Evolutionary conservation across 139 green algal species (phyloP), one percentile per base, ranked within the genome.

Genomic region (Chlamydomonas schloesseri): DNA sequence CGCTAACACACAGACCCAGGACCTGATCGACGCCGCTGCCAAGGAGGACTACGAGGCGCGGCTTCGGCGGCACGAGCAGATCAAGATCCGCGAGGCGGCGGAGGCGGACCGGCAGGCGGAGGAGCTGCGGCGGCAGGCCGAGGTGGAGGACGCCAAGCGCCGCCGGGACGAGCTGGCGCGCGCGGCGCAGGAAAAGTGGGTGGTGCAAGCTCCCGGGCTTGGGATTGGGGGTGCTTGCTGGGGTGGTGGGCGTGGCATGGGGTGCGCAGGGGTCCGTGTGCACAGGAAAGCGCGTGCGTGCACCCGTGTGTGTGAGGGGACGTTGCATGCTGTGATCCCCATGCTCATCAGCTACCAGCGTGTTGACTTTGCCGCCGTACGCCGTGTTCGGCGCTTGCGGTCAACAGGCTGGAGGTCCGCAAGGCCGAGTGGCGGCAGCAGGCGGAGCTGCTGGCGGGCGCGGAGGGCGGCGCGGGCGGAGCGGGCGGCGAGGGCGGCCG

Each of bases 391-490:
- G n/a, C n/a, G n/a, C n/a, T n/a, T n/a, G n/a, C n/a, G n/a, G n/a
- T n/a, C n/a, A n/a, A n/a, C 58, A 89, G 85, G 42, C 76, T 82
- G 69, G 85, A 89, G 76, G 62, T 42, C 42, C 69, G 75, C 29
- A 89, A 89, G 77, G 76, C 58, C 13, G 85, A 86, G 76, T 89
- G 85, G 85, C 75, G 85, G 29, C 76, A 82, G 29, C 76, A 71
- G 31, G 67, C 50, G 23, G 80, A 73, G 37, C 80, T 86, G 42
- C 57, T 78, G 47, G 80, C 67, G 50, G 68, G 70, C 9, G 60
- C 62, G 60, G 76, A 83, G 76, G 76, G 76, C 76, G 75, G 58
- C 34, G 76, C 26, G 5, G 75, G 33, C 55, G 20, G 18, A 24
- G 18, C 21, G 2, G 60, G 76, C 37, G 46, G 75, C 9, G 76